Evolutionary conservation across 345 rosid genomes (phyloP).

Genomic region (Dovyalis caffra): DNA sequence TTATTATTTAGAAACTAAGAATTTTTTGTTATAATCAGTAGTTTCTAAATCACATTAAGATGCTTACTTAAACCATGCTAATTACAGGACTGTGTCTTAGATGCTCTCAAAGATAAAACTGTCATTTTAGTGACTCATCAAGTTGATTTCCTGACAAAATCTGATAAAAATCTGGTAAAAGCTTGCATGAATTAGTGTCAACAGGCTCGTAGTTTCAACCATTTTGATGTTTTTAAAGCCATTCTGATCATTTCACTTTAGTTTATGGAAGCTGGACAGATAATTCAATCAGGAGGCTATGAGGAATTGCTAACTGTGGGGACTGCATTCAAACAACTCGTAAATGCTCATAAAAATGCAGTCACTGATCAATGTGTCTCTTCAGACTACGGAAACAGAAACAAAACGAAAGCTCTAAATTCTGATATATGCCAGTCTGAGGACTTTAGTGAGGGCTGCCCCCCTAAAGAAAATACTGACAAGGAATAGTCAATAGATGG

Average conservation of each 20-base stretch:
- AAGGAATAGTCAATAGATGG: no score
- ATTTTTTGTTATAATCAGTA: no score
- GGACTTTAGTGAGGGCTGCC: conserved; percentile 12
- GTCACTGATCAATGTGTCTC: conserved; percentile 40
- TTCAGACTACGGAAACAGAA: conserved; percentile 24
- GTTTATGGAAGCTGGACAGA: conserved; percentile 66
- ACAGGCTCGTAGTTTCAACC: no score
- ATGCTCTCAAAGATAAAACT: conserved; percentile 50
- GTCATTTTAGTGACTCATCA: conserved; percentile 80
- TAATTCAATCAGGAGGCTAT: conserved; percentile 60
- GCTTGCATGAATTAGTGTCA: neutral
- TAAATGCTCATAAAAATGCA: conserved; percentile 68
- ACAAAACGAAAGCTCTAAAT: conserved; percentile 11
- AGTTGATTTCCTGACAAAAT: conserved; percentile 75
- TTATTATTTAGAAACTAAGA: no score
- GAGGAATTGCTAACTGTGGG: conserved; percentile 50
- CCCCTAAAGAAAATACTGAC: conserved; percentile 20
- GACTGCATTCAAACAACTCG: conserved; percentile 64
- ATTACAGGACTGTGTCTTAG: conserved; percentile 73
- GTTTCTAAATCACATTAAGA: no score
- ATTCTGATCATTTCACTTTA: conserved; percentile 1
- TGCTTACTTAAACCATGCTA: neutral
- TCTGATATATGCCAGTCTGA: conserved; percentile 11
- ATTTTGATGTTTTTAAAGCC: no score
- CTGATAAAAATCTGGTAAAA: conserved; percentile 60